Percentiles rank a stretch among this genome's conserved stretches.
phyloP scores from a whole-genome alignment of 441 rosid species.

The Populus hybrid region DNA sequence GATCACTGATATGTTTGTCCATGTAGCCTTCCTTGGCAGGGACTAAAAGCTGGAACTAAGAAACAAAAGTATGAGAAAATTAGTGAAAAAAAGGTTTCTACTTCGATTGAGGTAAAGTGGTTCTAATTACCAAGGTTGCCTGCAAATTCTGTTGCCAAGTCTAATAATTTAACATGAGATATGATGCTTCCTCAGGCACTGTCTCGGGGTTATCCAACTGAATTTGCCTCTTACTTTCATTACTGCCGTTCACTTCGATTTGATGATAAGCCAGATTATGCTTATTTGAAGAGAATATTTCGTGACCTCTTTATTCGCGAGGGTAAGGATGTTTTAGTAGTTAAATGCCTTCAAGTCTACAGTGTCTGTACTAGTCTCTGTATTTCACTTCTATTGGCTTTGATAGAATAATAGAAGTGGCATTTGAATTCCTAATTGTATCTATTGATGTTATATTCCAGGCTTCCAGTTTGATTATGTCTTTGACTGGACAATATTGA shows the following conservation, averaged over 20 bases:
- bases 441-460: constrained; percentile 26
- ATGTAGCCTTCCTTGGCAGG: constrained; percentile 89
- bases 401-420: neutral
- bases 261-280: constrained; percentile 95
- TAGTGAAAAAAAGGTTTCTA: constrained; percentile 82
- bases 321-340: constrained; percentile 43
- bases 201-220: constrained; percentile 90
- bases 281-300: constrained; percentile 83
- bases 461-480: constrained; percentile 98
- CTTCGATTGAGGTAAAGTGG: constrained; percentile 71
- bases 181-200: constrained; percentile 48
- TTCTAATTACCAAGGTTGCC: neutral
- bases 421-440: neutral
- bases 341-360: neutral
- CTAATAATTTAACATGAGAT: neutral
- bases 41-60: constrained; percentile 82
- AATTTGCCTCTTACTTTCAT: constrained; percentile 95
- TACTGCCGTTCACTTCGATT: constrained; percentile 89
- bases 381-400: neutral
- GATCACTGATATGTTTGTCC: constrained; percentile 18
- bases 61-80: constrained; percentile 85
- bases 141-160: neutral
- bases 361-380: neutral
- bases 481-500: constrained; percentile 96
- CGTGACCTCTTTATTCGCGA: constrained; percentile 95